Evolutionary conservation across 768 basidiomycete genomes (phyloP), one percentile per base, ranked within the genome.

Genomic region (Neoboletus magnificus): DNA sequence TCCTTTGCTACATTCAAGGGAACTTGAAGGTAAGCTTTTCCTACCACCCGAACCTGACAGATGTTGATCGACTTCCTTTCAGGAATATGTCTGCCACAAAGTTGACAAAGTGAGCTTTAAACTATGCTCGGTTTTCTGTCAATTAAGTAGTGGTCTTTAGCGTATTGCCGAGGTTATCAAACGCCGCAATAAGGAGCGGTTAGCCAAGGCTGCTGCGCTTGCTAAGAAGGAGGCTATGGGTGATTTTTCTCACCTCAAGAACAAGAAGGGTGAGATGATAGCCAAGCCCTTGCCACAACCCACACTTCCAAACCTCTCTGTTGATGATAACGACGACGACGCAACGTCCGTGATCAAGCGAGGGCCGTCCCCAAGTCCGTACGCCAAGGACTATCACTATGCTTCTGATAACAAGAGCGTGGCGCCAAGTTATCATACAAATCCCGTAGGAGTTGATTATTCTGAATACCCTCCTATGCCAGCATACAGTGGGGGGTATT

Each of bases 41-140:
- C 58, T 32, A 35, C 41, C 12, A 22, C 43, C 20, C 7, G 33
- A 45, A 51, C 25, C 9, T 1, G 18, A 44, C 22, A 10, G n/a
- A 47, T 39, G n/a, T 48, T 45, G 44, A 32, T 48, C 56, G 40
- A 58, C 43, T 25, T 43, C 13, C 41, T 22, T 43, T 15, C 60
- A 92, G 87, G 96, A 99, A 80, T 98, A 97, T 74, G 92, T 91
- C 72, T 98, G 95, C 70, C 93, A 98, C 78, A 97, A 98, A 73
- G 93, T 98, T 48, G 96, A 99, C 77, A 98, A 98, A 84, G 91
- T 92, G 67, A 53, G 65, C 58, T 30, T 55, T 50, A 36, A 5
- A 16, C 27, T 12, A n/a, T 46, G 20, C 5, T 42, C 12, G n/a
- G 53, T n/a, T 53, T 59, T 18, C 50, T 22, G 35, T 57, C 51